Evolutionary conservation across 106 monocot species (phyloP).

Genomic region (Allium sativum): DNA sequence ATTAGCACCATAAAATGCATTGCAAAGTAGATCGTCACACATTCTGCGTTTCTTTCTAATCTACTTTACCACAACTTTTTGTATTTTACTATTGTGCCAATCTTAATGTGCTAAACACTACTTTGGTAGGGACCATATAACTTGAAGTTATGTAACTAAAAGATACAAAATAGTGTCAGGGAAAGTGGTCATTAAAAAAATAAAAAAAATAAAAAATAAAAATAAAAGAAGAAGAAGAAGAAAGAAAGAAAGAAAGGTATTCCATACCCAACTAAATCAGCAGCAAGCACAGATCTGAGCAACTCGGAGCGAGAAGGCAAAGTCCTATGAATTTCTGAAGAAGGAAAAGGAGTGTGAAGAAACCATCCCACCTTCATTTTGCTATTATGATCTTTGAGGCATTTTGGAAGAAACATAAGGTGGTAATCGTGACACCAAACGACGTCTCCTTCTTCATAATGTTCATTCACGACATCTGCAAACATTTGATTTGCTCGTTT

Average conservation of each 20-base stretch:
- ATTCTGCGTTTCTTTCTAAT: no score
- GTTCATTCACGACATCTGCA: conserved; percentile 83
- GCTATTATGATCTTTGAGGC: conserved; percentile 81
- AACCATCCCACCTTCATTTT: conserved; percentile 95
- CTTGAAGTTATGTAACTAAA: no score
- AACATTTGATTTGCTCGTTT: conserved; percentile 96
- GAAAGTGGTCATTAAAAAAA: no score
- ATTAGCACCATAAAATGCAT: no score
- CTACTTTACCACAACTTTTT: no score
- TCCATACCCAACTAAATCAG: conserved; percentile 74
- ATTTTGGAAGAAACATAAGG: conserved; percentile 93
- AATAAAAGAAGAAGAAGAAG: no score
- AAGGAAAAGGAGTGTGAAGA: conserved; percentile 91
- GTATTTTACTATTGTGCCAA: no score
- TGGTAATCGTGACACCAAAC: conserved; percentile 99
- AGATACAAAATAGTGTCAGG: background rate
- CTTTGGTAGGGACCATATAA: no score
- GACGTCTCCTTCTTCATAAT: conserved; percentile 97
- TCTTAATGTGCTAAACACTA: no score
- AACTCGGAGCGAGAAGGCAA: conserved; percentile 79
- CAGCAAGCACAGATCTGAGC: conserved; percentile 79
- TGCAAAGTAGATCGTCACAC: no score
- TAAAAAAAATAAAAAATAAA: no score
- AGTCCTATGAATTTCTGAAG: conserved; percentile 84
- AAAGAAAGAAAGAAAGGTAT: background rate